Conservation (phyloP, 2,329 filamentous ascomycete species). For the Pestalotiopsis sp. region DNA sequence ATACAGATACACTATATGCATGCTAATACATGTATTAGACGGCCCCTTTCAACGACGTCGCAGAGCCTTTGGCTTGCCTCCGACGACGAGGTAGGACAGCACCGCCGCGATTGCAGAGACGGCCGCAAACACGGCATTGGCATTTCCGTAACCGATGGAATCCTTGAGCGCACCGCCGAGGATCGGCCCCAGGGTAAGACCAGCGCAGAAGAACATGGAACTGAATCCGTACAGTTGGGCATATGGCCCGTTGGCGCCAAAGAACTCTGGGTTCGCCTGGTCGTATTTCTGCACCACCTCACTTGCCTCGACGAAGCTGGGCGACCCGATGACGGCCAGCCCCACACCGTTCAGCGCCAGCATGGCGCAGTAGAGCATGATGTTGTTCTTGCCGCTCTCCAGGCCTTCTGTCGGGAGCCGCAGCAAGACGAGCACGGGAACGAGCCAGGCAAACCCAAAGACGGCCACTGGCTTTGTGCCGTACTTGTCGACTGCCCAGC, state of each 20-base stretch:
- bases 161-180: slow-evolving; percentile 55
- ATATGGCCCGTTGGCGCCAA: slow-evolving; percentile 60
- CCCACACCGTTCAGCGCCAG: slow-evolving; percentile 51
- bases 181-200: slow-evolving; percentile 62
- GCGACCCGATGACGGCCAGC: slow-evolving; percentile 54
- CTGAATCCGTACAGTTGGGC: slow-evolving; percentile 69
- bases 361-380: slow-evolving; percentile 28
- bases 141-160: slow-evolving; percentile 58
- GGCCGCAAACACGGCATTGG: slow-evolving; percentile 53
- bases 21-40: background rate
- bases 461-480: slow-evolving; percentile 36
- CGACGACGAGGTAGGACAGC: slow-evolving; percentile 47
- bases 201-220: slow-evolving; percentile 63
- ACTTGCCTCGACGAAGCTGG: slow-evolving; percentile 60
- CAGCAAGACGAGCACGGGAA: slow-evolving; percentile 61
- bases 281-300: slow-evolving; percentile 58
- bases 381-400: slow-evolving; percentile 21
- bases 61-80: slow-evolving; percentile 38
- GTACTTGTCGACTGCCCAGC: slow-evolving; percentile 39
- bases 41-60: background rate
- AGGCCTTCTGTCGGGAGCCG: slow-evolving; percentile 54
- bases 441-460: slow-evolving; percentile 54
- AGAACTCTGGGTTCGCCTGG: slow-evolving; percentile 55
- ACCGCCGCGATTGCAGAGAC: slow-evolving; percentile 46
- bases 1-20: background rate